Conservation (phyloP, 306 rosid species). For the Potentilla sterilis region DNA sequence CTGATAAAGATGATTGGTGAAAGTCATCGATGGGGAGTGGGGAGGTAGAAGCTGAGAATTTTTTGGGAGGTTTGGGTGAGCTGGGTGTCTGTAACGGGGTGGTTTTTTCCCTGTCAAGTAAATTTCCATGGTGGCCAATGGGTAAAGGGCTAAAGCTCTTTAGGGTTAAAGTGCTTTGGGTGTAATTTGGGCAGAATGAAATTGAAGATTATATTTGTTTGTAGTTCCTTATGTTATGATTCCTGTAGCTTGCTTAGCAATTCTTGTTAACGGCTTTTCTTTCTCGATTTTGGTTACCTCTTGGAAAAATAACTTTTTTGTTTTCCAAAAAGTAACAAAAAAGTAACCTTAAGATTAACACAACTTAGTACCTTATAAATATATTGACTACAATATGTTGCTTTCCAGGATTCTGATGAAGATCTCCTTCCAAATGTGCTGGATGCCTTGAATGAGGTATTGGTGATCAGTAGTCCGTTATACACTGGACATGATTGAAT, state of each 20-base stretch:
- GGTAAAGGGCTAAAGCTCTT: not conserved
- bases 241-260: not conserved
- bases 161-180: not conserved
- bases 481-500: not conserved
- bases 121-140: not conserved
- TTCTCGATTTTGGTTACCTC: not conserved
- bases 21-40: not conserved
- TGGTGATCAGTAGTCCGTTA: slow-evolving; percentile 21
- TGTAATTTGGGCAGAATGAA: not conserved
- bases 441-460: slow-evolving; percentile 96
- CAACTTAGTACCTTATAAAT: slow-evolving; percentile 6
- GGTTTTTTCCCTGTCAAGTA: not conserved
- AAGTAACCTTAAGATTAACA: not conserved
- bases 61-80: not conserved
- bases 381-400: slow-evolving; percentile 26
- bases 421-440: slow-evolving; percentile 90
- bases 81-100: not conserved
- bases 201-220: not conserved
- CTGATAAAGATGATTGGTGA: not conserved
- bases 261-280: not conserved
- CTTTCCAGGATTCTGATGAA: slow-evolving; percentile 86
- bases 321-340: not conserved
- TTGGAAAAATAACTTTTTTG: not conserved
- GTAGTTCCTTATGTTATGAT: not conserved
- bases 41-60: not conserved